Evolutionary conservation across 805 yeast genomes (phyloP).

Genomic region (Dipodascus albidus): DNA sequence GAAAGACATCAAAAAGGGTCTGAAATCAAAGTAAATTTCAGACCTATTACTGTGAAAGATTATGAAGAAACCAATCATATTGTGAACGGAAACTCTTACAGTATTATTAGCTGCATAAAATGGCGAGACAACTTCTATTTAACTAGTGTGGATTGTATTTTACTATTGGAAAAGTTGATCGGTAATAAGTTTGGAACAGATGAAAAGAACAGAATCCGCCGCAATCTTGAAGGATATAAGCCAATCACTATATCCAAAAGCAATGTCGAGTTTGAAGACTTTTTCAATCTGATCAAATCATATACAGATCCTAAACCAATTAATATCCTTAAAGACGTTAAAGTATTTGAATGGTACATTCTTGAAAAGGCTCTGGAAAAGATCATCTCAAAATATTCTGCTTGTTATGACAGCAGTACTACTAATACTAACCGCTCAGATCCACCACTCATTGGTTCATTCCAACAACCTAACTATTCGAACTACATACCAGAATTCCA

Average conservation of each 20-base stretch:
- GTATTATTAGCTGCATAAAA: conserved; percentile 44
- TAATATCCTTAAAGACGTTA: conserved; percentile 58
- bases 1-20: conserved; percentile 28
- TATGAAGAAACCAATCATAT: conserved; percentile 14
- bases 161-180: conserved; percentile 44
- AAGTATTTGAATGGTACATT: conserved; percentile 50
- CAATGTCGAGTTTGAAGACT: conserved; percentile 26
- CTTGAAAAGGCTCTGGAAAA: conserved; percentile 42
- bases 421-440: background rate
- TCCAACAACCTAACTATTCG: background rate
- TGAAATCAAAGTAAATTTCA: conserved; percentile 29
- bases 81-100: conserved; percentile 14
- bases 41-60: conserved; percentile 27
- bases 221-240: conserved; percentile 52
- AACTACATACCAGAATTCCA: background rate
- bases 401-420: conserved; percentile 11
- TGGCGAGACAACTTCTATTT: conserved; percentile 45
- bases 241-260: conserved; percentile 49
- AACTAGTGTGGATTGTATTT: conserved; percentile 55
- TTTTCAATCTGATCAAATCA: conserved; percentile 43
- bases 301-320: conserved; percentile 56
- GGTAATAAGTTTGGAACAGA: conserved; percentile 46
- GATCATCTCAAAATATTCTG: conserved; percentile 46
- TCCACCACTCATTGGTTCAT: background rate
- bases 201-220: conserved; percentile 57